Percentiles rank a stretch among this genome's conserved stretches.
These are phyloP conservation scores for Cutaneotrichosporon dermatis DNA, from an alignment of 1,284 basidiomycete genomes.

Conservation along the genomic window DNA sequence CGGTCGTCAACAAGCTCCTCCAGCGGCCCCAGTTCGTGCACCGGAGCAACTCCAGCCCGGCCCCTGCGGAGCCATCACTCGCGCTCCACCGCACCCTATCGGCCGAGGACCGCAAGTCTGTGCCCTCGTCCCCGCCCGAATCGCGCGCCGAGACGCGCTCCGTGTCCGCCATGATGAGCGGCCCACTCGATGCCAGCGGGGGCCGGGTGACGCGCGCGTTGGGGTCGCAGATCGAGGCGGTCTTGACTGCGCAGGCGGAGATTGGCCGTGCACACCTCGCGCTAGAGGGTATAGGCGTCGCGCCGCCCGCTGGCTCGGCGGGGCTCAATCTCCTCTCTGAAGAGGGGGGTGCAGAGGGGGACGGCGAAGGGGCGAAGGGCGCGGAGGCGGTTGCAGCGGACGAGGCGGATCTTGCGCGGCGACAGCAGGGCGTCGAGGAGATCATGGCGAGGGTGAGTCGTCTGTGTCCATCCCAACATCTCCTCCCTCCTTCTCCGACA, in stretches of 20 bases:
- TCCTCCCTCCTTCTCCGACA: neutral
- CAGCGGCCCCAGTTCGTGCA: neutral
- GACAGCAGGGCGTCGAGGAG: conserved; percentile 14
- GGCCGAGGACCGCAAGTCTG: no score
- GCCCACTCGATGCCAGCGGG: conserved; percentile 16
- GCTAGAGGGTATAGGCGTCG: conserved; percentile 11
- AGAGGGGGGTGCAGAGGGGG: neutral
- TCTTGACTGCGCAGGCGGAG: conserved; percentile 16
- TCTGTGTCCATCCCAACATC: neutral
- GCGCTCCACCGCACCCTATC: neutral
- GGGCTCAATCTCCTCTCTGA: neutral
- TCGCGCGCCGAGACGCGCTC: neutral
- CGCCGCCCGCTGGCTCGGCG: neutral
- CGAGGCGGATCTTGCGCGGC: conserved; percentile 2
- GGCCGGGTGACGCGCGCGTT: conserved; percentile 14
- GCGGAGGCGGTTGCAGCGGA: neutral
- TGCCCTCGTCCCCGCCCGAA: neutral
- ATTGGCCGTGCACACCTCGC: conserved; percentile 19
- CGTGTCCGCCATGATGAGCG: conserved; percentile 8
- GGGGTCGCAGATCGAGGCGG: conserved; percentile 14
- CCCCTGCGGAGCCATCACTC: neutral
- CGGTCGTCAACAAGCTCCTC: conserved; percentile 10
- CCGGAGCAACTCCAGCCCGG: neutral
- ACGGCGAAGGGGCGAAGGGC: neutral
- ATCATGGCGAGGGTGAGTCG: conserved; percentile 18